These are phyloP conservation scores for Saturnispora serradocipensis DNA, from an alignment of 805 yeast genomes.

Conservation along the genomic window DNA sequence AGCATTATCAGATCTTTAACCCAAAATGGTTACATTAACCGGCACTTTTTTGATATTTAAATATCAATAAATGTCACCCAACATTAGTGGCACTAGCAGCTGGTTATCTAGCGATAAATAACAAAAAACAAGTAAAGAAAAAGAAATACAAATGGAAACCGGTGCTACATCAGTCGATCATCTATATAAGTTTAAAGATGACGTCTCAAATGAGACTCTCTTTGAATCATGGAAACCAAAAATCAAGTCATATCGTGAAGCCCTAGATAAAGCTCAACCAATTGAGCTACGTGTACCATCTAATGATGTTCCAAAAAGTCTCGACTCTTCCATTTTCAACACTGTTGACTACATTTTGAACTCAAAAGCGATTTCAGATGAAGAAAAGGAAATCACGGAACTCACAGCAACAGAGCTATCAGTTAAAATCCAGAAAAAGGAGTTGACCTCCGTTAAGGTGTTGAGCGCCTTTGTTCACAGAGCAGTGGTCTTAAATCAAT, in stretches of 20 bases:
- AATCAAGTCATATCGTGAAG: conserved; percentile 33
- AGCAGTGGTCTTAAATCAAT: conserved; percentile 55
- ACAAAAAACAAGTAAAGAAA: not conserved
- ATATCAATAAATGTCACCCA: not conserved
- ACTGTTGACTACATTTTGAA: conserved; percentile 29
- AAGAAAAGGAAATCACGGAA: conserved; percentile 37
- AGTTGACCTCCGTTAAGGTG: conserved; percentile 41
- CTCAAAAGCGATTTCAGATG: conserved; percentile 23
- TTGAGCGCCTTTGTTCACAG: conserved; percentile 56
- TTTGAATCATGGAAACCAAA: conserved; percentile 39
- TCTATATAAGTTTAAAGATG: conserved; percentile 25
- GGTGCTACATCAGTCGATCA: conserved; percentile 23
- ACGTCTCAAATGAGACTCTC: conserved; percentile 30
- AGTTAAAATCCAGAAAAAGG: conserved; percentile 36
- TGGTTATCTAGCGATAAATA: not conserved
- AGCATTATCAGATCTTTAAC: not conserved
- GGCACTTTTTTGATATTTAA: conserved; percentile 1
- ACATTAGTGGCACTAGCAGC: not conserved
- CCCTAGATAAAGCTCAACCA: conserved; percentile 18
- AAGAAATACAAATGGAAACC: conserved; percentile 4
- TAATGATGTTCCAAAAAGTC: conserved; percentile 26
- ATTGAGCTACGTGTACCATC: conserved; percentile 25
- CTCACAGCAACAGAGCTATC: conserved; percentile 35
- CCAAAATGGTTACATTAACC: not conserved
- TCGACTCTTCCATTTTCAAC: conserved; percentile 29